phyloP scores from a whole-genome alignment of 352 stramenopile genomes.

The Phytopythium mirpurense region DNA sequence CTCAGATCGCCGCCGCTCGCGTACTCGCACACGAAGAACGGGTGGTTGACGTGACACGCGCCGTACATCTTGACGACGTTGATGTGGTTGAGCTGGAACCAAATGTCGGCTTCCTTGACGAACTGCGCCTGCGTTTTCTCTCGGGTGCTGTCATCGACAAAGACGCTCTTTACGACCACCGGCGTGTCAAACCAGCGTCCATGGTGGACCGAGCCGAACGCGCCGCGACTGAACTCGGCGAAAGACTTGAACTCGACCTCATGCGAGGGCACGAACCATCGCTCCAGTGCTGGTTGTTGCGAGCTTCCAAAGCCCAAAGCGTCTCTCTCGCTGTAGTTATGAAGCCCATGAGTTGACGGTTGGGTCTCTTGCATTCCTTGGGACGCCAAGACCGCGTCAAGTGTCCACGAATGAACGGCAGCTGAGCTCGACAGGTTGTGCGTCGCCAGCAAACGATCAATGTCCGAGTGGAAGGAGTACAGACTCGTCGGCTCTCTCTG shows the following conservation, averaged over 20 bases:
- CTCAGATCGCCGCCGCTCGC: constrained; percentile 18
- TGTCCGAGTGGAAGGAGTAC: background rate
- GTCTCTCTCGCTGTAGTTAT: too few species aligned
- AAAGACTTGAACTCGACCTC: constrained; percentile 24
- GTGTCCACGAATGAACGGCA: background rate
- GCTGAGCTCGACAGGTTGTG: background rate
- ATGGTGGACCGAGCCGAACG: constrained; percentile 17
- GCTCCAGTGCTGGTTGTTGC: background rate
- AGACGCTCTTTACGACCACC: constrained; percentile 22
- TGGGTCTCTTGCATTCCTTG: too few species aligned
- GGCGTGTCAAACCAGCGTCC: constrained; percentile 18
- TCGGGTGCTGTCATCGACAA: background rate
- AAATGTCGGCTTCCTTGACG: constrained; percentile 13
- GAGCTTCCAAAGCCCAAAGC: too few species aligned
- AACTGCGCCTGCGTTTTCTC: constrained; percentile 3
- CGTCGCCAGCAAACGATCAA: background rate
- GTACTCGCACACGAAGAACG: constrained; percentile 7
- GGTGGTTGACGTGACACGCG: background rate
- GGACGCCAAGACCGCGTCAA: background rate
- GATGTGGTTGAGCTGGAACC: background rate
- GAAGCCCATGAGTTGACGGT: too few species aligned
- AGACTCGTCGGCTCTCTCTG: background rate
- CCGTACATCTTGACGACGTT: background rate
- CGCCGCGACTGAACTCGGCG: constrained; percentile 13
- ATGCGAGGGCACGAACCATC: constrained; percentile 25